Conservation (phyloP, 1,284 basidiomycete genomes). For the Thelephora terrestris region DNA sequence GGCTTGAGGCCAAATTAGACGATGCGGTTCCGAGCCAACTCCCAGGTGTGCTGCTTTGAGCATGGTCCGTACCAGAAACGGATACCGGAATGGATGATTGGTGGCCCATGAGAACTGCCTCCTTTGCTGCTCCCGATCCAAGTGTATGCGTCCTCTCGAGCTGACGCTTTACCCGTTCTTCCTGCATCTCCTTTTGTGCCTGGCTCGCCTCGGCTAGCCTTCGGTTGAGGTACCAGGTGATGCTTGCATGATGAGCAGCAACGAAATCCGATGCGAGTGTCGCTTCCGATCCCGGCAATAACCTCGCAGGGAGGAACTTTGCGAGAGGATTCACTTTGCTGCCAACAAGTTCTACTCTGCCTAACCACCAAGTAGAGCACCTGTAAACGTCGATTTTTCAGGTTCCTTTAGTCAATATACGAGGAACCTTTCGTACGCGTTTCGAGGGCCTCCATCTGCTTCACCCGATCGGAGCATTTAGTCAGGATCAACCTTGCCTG, state of each 20-base stretch:
- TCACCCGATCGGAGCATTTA: constrained; percentile 75
- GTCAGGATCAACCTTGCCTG: constrained; percentile 77
- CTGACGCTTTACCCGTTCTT: constrained; percentile 76
- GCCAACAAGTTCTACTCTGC: constrained; percentile 53
- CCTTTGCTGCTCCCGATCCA: constrained; percentile 60
- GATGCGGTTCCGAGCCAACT: constrained; percentile 62
- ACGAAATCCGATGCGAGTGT: constrained; percentile 57
- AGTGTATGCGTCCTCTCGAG: constrained; percentile 69
- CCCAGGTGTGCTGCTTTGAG: constrained; percentile 20
- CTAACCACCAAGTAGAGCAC: constrained; percentile 25
- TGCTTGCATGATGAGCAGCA: constrained; percentile 72
- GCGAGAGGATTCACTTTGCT: constrained; percentile 50
- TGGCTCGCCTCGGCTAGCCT: constrained; percentile 72
- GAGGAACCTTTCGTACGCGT: constrained; percentile 47
- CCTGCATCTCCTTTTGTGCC: constrained; percentile 77
- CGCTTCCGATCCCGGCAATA: constrained; percentile 45
- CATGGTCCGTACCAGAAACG: constrained; percentile 15
- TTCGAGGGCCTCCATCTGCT: constrained; percentile 77
- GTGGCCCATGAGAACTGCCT: constrained; percentile 34
- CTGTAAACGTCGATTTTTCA: constrained; percentile 1
- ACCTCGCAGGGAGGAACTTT: constrained; percentile 54
- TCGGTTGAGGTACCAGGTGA: constrained; percentile 79
- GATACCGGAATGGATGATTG: constrained; percentile 9
- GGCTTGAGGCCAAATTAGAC: constrained; percentile 41
- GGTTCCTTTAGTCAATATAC: constrained; percentile 1